phyloP scores from a whole-genome alignment of 257 asterid species.

The Solanum habrochaites region DNA sequence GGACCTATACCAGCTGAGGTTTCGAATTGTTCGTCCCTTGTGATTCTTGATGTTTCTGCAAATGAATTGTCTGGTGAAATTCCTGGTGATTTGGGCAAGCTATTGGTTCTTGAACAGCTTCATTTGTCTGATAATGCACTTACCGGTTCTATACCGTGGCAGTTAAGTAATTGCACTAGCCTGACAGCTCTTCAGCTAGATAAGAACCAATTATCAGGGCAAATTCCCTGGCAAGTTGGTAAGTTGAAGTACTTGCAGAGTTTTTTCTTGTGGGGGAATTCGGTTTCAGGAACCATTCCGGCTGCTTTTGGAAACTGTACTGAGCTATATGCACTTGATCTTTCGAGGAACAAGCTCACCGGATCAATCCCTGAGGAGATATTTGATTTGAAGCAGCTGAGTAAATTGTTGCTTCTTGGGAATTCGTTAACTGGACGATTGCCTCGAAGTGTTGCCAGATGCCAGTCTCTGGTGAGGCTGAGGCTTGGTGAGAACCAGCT shows the following conservation, averaged over 20 bases:
- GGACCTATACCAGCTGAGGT: slow-evolving; percentile 52
- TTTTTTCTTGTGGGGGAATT: slow-evolving; percentile 81
- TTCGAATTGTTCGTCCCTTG: slow-evolving; percentile 58
- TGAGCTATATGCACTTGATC: slow-evolving; percentile 83
- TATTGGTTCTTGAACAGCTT: slow-evolving; percentile 57
- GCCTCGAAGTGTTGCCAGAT: slow-evolving; percentile 45
- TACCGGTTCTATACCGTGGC: slow-evolving; percentile 52
- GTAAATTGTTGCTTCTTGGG: slow-evolving; percentile 71
- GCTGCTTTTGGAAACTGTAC: slow-evolving; percentile 64
- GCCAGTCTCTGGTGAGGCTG: slow-evolving; percentile 79
- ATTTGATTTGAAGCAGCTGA: slow-evolving; percentile 59
- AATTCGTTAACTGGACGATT: slow-evolving; percentile 60
- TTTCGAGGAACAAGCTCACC: slow-evolving; percentile 67
- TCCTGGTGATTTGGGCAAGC: slow-evolving; percentile 54
- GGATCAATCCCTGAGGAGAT: slow-evolving; percentile 84
- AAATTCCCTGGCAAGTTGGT: slow-evolving; percentile 61
- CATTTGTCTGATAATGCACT: slow-evolving; percentile 72
- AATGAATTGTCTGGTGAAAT: slow-evolving; percentile 62
- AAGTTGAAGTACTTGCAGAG: slow-evolving; percentile 70
- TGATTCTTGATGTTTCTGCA: slow-evolving; percentile 70
- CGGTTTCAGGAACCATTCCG: slow-evolving; percentile 70
- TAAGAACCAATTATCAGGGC: slow-evolving; percentile 65
- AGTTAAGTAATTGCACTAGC: slow-evolving; percentile 65
- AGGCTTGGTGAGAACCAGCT: slow-evolving; percentile 90
- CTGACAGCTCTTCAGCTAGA: slow-evolving; percentile 75